These are phyloP conservation scores for Yamadazyma trypodendri DNA, from an alignment of 1,139 yeast genomes.

Conservation along the genomic window DNA sequence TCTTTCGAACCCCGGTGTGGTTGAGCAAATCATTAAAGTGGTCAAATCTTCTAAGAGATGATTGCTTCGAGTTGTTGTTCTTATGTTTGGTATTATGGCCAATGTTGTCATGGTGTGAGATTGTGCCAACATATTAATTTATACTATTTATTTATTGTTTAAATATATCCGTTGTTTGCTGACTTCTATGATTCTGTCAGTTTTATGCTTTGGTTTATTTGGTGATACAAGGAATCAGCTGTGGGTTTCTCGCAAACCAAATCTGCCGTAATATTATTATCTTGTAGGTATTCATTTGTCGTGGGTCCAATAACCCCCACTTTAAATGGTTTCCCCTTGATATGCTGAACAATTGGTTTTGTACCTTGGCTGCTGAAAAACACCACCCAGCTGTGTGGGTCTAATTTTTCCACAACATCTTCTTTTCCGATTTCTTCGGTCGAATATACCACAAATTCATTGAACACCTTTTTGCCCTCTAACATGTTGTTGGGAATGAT, in stretches of 20 bases:
- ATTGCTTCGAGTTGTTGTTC: not conserved
- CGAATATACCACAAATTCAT: slow-evolving; percentile 67
- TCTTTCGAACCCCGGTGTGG: slow-evolving; percentile 69
- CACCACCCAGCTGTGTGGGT: slow-evolving; percentile 62
- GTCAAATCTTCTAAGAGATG: slow-evolving; percentile 40
- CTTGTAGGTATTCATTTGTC: slow-evolving; percentile 62
- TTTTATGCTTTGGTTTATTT: slow-evolving; percentile 19
- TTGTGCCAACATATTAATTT: not conserved
- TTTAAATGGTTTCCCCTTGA: slow-evolving; percentile 29
- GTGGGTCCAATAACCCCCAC: slow-evolving; percentile 94
- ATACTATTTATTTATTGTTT: slow-evolving; percentile 6
- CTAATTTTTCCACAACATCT: slow-evolving; percentile 44
- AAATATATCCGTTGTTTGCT: slow-evolving; percentile 5
- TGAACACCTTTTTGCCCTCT: slow-evolving; percentile 45
- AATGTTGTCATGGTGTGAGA: no score
- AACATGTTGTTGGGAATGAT: slow-evolving; percentile 66
- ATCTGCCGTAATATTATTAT: slow-evolving; percentile 54
- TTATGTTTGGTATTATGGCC: no score
- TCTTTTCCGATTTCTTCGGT: slow-evolving; percentile 34
- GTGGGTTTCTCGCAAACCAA: slow-evolving; percentile 75
- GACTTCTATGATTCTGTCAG: slow-evolving; percentile 8
- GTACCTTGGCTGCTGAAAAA: slow-evolving; percentile 95
- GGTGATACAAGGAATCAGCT: slow-evolving; percentile 53
- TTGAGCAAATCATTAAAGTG: slow-evolving; percentile 60
- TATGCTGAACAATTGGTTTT: slow-evolving; percentile 50